Evolutionary conservation across 2,329 filamentous ascomycete species (phyloP).

Genomic region (Aspergillus tubingensis): DNA sequence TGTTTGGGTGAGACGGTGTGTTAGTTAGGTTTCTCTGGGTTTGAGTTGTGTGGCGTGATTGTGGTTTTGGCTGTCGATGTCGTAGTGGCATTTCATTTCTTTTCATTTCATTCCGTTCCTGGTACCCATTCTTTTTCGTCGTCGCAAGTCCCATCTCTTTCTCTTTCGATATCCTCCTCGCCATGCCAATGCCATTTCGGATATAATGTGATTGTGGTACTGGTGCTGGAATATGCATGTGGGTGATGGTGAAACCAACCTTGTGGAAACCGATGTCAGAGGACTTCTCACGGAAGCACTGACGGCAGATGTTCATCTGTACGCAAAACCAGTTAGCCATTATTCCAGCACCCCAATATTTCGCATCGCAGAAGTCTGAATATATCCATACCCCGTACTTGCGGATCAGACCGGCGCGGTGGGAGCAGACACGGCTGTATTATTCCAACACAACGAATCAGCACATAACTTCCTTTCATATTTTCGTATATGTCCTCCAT

Average conservation of each 20-base stretch:
- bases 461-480: constrained; percentile 23
- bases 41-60: not conserved
- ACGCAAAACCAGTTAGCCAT: constrained; percentile 18
- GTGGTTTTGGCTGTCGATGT: not conserved
- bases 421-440: constrained; percentile 77
- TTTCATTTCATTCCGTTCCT: not conserved
- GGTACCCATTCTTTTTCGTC: not conserved
- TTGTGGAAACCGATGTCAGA: constrained; percentile 69
- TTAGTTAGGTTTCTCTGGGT: constrained; percentile 15
- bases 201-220: not conserved
- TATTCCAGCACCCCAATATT: not conserved
- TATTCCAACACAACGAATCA: constrained; percentile 18
- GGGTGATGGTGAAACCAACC: constrained; percentile 48
- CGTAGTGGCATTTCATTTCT: not conserved
- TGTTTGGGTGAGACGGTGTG: constrained; percentile 14
- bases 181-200: not conserved
- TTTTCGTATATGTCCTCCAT: constrained; percentile 10
- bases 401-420: constrained; percentile 98
- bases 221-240: not conserved
- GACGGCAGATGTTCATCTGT: constrained; percentile 61
- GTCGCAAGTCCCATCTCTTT: not conserved
- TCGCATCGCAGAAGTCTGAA: too few relatives aligned
- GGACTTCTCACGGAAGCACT: constrained; percentile 70
- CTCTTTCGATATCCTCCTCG: not conserved
- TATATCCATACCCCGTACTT: constrained; percentile 78